Conservation (phyloP, 495 filamentous ascomycete species). For the Penicillium canescens region DNA sequence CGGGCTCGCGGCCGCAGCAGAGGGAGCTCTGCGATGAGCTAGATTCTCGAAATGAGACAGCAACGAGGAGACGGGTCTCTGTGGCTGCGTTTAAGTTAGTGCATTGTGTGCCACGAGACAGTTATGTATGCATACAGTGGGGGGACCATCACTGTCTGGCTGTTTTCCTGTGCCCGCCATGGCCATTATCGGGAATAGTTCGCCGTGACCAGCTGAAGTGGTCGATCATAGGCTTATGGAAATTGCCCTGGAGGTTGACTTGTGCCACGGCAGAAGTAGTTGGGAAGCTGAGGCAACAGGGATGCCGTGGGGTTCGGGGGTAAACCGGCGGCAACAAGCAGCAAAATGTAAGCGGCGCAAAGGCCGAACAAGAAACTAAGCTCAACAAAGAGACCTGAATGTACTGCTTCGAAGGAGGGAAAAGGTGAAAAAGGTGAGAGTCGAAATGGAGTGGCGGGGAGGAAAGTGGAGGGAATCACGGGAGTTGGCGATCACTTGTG, state of each 20-base stretch:
- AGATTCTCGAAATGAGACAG: slow-evolving; percentile 92
- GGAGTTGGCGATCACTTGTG: slow-evolving; percentile 30
- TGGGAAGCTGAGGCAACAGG: slow-evolving; percentile 11
- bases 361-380: slow-evolving; percentile 9
- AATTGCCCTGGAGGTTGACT: slow-evolving; percentile 1
- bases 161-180: slow-evolving; percentile 42
- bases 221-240: slow-evolving; percentile 36
- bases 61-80: slow-evolving; percentile 85
- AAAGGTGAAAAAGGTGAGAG: slow-evolving; percentile 10
- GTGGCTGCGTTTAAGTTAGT: slow-evolving; percentile 17
- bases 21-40: slow-evolving; percentile 50
- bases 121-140: slow-evolving; percentile 44
- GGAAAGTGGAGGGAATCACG: slow-evolving; percentile 34
- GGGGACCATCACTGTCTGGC: slow-evolving; percentile 40
- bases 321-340: neutral
- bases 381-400: neutral
- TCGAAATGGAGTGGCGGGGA: slow-evolving; percentile 28
- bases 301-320: slow-evolving; percentile 5
- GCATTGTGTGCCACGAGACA: slow-evolving; percentile 13
- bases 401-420: neutral
- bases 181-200: slow-evolving; percentile 30
- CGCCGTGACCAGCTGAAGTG: slow-evolving; percentile 18
- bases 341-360: slow-evolving; percentile 13
- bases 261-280: neutral
- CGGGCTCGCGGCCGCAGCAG: slow-evolving; percentile 28